Base-by-base conservation (phyloP, 2,329 filamentous ascomycete species). In the Corynespora cassiicola region DNA sequence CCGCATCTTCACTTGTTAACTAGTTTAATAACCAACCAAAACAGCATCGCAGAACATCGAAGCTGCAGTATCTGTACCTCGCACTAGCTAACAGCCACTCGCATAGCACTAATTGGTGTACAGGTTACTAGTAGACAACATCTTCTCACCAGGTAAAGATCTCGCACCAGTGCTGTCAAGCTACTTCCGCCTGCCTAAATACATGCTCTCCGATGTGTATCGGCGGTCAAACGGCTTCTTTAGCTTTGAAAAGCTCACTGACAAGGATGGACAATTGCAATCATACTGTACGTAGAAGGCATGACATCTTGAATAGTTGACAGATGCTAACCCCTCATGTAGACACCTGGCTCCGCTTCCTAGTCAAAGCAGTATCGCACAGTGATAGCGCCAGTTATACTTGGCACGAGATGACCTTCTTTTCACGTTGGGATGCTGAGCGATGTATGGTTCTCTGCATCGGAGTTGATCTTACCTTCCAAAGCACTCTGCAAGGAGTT, bases 281-380 rank as follows among this genome's bases (percentile, higher is more conserved):
- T 24, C 20, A 6, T 16, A 34, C 15, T 22, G 31, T 34, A 24
- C n/a, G 37, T 11, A 10, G 1, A 4, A n/a, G n/a, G n/a, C n/a
- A n/a, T n/a, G n/a, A n/a, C n/a, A n/a, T 6, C 5, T 2, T 0
- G 4, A 25, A 12, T 6, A 9, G 19, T 14, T 21, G 22, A 16
- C 9, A 28, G 4, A n/a, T 9, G 2, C 11, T 15, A 32, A 21
- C 7, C 7, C 21, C 18, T 34, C 8, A 20, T 11, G 7, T 10
- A 52, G 48, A 45, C 20, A 43, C 40, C 9, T 28, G 32, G 22
- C 20, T 36, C 15, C 32, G 23, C 11, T 7, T 26, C n/a, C 18
- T 36, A n/a, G 15, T 36, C 32, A 36, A 36, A 15, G 19, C 21
- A 14, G 7, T 15, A n/a, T 6, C 7, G 5, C 15, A 36, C 7